Conservation (phyloP, 2,329 filamentous ascomycete species). For the Elsinoe necatrix region DNA sequence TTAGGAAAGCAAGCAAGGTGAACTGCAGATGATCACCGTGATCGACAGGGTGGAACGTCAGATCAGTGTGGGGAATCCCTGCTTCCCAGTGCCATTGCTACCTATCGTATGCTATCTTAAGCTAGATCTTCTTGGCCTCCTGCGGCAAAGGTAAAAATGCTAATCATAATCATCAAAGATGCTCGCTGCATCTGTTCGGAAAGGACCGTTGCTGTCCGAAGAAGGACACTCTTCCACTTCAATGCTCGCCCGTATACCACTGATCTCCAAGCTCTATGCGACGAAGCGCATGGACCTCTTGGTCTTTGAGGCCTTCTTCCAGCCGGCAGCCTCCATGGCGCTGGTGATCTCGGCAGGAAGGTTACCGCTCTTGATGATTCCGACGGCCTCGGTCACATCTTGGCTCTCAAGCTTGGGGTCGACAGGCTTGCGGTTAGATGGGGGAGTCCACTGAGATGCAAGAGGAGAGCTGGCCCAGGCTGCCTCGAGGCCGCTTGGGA, state of each 20-base stretch:
- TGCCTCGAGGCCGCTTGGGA: not conserved
- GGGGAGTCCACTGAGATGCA: not conserved
- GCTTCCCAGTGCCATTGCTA: not conserved
- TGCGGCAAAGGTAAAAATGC: not conserved
- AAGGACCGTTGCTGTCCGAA: slow-evolving; percentile 1
- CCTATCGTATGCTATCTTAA: not conserved
- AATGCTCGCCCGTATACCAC: not conserved
- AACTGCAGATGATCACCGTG: not conserved
- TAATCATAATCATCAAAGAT: not conserved
- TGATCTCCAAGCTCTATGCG: not conserved
- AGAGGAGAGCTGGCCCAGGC: not conserved
- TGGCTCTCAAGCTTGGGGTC: not conserved
- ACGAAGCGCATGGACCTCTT: not conserved
- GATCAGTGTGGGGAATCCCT: slow-evolving; percentile 5
- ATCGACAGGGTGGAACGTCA: not conserved
- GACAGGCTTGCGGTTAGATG: not conserved
- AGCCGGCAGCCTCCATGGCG: not conserved
- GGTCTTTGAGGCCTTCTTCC: not conserved
- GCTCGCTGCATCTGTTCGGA: not conserved
- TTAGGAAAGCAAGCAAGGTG: not conserved
- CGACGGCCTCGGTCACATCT: not conserved
- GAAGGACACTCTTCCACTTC: not conserved
- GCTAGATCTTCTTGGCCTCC: not conserved
- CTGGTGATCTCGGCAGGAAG: not conserved
- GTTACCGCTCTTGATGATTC: not conserved